A percentile compares a stretch with the other conserved stretches of the same genome.
These are phyloP conservation scores for Hypomyces perniciosus DNA, from an alignment of 2,329 filamentous ascomycete genomes.

Conservation along the genomic window DNA sequence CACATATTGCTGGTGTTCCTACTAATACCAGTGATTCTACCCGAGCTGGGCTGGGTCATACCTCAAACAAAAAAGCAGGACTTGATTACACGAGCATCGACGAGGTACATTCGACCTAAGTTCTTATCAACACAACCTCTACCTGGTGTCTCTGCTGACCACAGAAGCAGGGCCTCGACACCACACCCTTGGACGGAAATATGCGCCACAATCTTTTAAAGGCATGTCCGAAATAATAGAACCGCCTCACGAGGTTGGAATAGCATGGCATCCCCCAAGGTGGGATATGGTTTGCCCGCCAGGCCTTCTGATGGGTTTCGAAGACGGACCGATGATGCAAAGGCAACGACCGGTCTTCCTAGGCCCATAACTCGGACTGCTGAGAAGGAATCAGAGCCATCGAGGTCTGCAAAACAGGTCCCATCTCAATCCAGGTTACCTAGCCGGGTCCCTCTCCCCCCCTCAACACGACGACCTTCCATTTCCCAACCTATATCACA, in stretches of 20 bases:
- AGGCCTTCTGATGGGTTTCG: conserved; percentile 33
- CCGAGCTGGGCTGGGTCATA: too few species aligned
- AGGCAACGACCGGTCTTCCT: conserved; percentile 16
- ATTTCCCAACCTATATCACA: conserved; percentile 17
- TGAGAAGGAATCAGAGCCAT: conserved; percentile 17
- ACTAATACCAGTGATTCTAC: too few species aligned
- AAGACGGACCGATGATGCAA: conserved; percentile 21
- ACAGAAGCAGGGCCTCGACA: neutral
- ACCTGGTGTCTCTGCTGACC: conserved; percentile 6
- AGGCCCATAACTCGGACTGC: conserved; percentile 19
- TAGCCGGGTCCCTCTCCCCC: conserved; percentile 20
- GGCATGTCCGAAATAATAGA: conserved; percentile 17
- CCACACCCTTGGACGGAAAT: conserved; percentile 1
- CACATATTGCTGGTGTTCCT: too few species aligned
- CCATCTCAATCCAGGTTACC: conserved; percentile 15
- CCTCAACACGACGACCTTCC: conserved; percentile 19
- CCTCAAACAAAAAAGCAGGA: too few species aligned
- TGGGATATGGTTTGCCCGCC: conserved; percentile 34
- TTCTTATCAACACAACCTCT: neutral
- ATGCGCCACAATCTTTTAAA: conserved; percentile 9
- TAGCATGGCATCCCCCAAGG: conserved; percentile 39
- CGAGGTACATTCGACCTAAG: neutral
- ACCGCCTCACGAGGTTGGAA: conserved; percentile 24
- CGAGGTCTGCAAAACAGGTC: conserved; percentile 16
- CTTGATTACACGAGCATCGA: too few species aligned